phyloP scores from a whole-genome alignment of 768 basidiomycete species.

The Dentipellis fragilis region DNA sequence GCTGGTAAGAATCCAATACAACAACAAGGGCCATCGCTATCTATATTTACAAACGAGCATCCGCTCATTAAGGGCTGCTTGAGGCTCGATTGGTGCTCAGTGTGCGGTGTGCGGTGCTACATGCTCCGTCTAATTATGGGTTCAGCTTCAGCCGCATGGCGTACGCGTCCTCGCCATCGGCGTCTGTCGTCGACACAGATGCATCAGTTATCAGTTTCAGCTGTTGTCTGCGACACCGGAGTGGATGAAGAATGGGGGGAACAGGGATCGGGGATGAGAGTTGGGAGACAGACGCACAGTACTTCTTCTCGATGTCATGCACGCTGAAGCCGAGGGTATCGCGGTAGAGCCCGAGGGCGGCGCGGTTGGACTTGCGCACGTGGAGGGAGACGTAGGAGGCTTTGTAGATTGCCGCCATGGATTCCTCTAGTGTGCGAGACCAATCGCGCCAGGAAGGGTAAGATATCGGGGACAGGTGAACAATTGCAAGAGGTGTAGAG shows the following conservation, averaged over 20 bases:
- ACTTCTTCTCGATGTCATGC: conserved; percentile 76
- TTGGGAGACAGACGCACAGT: conserved; percentile 41
- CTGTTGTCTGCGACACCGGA: background rate
- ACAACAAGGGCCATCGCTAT: too few relatives aligned
- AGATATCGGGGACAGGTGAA: too few relatives aligned
- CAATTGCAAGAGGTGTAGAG: background rate
- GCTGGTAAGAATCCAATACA: too few relatives aligned
- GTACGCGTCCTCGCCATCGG: conserved; percentile 92
- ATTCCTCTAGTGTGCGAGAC: conserved; percentile 43
- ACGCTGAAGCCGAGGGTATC: conserved; percentile 88
- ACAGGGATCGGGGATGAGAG: background rate
- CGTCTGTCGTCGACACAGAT: conserved; percentile 49
- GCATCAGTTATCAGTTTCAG: too few relatives aligned
- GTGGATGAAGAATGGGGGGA: background rate
- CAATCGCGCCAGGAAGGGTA: too few relatives aligned
- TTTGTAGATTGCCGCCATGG: conserved; percentile 83
- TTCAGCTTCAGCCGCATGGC: conserved; percentile 72
- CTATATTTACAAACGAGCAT: too few relatives aligned
- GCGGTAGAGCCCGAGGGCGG: conserved; percentile 79
- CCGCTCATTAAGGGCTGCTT: too few relatives aligned
- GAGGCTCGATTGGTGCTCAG: too few relatives aligned
- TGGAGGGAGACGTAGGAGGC: conserved; percentile 82
- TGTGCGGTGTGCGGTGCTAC: too few relatives aligned
- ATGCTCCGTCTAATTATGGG: too few relatives aligned
- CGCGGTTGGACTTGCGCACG: conserved; percentile 91